phyloP scores from a whole-genome alignment of 2,329 filamentous ascomycete genomes.

The Claviceps pusilla region DNA sequence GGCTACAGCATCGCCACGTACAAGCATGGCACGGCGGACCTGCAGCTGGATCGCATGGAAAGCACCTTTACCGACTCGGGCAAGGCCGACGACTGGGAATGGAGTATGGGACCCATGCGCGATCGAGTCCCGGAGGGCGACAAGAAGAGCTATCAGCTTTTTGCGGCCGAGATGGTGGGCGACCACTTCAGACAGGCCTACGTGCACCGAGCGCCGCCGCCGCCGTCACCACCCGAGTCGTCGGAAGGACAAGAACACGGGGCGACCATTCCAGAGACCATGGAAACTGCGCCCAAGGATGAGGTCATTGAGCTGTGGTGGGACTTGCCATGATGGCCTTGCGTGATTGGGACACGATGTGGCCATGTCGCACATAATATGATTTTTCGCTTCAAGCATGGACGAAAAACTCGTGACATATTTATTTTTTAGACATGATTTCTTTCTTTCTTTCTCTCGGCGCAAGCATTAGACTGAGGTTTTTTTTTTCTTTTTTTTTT shows the following conservation, averaged over 20 bases:
- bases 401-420: neutral
- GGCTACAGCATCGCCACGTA: constrained; percentile 43
- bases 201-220: constrained; percentile 24
- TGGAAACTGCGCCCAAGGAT: constrained; percentile 22
- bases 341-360: neutral
- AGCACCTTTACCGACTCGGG: constrained; percentile 25
- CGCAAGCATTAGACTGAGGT: neutral
- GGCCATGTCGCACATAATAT: neutral
- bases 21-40: constrained; percentile 19
- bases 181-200: constrained; percentile 40
- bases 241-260: neutral
- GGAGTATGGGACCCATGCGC: constrained; percentile 38
- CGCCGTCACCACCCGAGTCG: neutral
- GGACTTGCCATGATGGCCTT: constrained; percentile 10
- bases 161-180: constrained; percentile 27
- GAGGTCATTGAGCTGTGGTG: constrained; percentile 37
- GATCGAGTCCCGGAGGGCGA: constrained; percentile 17
- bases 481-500: too few relatives aligned
- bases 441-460: neutral
- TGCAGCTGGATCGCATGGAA: constrained; percentile 34
- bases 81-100: constrained; percentile 34
- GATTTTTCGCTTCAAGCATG: neutral
- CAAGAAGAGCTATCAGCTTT: constrained; percentile 38
- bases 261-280: constrained; percentile 8
- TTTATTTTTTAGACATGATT: neutral